Conservation (phyloP, 768 basidiomycete genomes). For the Tylopilus sp. region DNA sequence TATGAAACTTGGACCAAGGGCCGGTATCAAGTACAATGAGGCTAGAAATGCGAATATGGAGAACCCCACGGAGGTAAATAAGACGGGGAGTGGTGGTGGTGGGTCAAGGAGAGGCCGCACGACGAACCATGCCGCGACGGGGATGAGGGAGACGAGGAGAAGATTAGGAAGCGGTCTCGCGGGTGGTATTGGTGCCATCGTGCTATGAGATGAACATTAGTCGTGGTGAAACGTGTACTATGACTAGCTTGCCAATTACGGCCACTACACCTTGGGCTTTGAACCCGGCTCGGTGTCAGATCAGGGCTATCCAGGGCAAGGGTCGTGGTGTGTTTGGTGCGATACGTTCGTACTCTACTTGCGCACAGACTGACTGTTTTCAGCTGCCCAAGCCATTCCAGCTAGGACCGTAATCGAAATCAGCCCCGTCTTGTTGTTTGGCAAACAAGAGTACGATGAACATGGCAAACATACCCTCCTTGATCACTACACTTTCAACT, state of each 20-base stretch:
- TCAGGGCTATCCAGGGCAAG: constrained; percentile 44
- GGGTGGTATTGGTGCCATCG: constrained; percentile 24
- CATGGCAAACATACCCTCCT: constrained; percentile 64
- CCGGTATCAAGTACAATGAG: constrained; percentile 77
- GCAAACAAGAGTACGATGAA: constrained; percentile 61
- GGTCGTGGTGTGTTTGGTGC: constrained; percentile 66
- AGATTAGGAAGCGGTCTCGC: constrained; percentile 52
- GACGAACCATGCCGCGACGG: constrained; percentile 71
- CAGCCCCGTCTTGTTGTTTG: constrained; percentile 80
- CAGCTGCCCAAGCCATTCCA: constrained; percentile 33
- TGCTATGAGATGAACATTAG: background rate
- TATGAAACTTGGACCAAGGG: constrained; percentile 75
- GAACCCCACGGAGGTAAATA: constrained; percentile 81
- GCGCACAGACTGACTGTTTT: background rate
- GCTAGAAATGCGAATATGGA: constrained; percentile 78
- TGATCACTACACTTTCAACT: constrained; percentile 75
- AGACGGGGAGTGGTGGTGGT: constrained; percentile 60
- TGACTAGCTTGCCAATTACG: constrained; percentile 12
- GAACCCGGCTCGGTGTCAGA: constrained; percentile 48
- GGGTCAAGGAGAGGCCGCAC: constrained; percentile 69
- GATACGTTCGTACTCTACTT: constrained; percentile 3
- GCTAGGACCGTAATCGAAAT: constrained; percentile 71
- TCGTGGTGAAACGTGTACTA: background rate
- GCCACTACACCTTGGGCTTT: constrained; percentile 25
- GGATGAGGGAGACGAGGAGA: constrained; percentile 57